Conservation (phyloP, 106 monocot genomes). For the Platanthera guangdongensis region DNA sequence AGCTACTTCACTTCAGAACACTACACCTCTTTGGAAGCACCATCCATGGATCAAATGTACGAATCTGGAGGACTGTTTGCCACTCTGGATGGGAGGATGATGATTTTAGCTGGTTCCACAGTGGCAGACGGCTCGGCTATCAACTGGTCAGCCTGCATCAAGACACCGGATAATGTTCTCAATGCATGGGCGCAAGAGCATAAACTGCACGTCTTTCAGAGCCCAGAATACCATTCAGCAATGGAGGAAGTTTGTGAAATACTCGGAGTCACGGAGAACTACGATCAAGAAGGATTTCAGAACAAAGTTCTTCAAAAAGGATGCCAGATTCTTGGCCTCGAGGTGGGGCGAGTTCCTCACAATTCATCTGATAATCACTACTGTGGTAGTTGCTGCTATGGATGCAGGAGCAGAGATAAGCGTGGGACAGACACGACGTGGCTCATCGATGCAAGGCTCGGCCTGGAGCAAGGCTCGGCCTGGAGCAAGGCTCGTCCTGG, state of each 20-base stretch:
- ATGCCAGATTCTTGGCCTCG: slow-evolving; percentile 59
- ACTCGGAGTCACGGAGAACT: too few relatives aligned
- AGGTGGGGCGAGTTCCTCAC: slow-evolving; percentile 43
- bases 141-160: slow-evolving; percentile 69
- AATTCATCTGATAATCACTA: slow-evolving; percentile 59
- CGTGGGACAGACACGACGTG: slow-evolving; percentile 67
- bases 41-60: slow-evolving; percentile 44
- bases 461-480: too few relatives aligned
- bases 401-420: slow-evolving; percentile 54
- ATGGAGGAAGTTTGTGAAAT: too few relatives aligned
- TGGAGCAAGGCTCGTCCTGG: too few relatives aligned
- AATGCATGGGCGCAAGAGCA: slow-evolving; percentile 56
- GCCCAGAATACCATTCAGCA: too few relatives aligned
- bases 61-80: slow-evolving; percentile 42
- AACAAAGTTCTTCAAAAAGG: slow-evolving; percentile 75
- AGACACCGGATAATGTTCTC: slow-evolving; percentile 38
- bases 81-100: slow-evolving; percentile 30
- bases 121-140: slow-evolving; percentile 70
- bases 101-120: slow-evolving; percentile 50
- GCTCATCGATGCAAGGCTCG: slow-evolving; percentile 79
- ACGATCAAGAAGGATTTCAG: too few relatives aligned
- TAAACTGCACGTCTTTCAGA: too few relatives aligned
- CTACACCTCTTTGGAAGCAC: slow-evolving; percentile 57
- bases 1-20: slow-evolving; percentile 66
- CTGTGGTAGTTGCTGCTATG: slow-evolving; percentile 68